Evolutionary conservation across 1,284 basidiomycete species (phyloP).

Genomic region (Ceraceosorus guamensis): DNA sequence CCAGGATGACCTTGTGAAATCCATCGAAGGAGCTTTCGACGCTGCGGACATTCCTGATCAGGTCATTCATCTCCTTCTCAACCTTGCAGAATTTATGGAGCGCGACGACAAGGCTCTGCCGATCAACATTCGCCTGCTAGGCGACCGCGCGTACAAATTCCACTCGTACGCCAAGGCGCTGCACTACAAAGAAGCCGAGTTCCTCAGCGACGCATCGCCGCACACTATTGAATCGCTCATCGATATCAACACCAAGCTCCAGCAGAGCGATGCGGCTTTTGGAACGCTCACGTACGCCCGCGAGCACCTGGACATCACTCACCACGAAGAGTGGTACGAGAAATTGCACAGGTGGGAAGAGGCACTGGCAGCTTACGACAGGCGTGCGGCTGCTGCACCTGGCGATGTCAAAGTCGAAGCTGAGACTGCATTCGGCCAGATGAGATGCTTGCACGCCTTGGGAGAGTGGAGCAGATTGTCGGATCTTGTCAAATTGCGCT

Average conservation of each 20-base stretch:
- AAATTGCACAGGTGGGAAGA: constrained; percentile 94
- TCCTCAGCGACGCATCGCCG: constrained; percentile 75
- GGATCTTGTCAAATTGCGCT: constrained; percentile 77
- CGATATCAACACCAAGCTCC: constrained; percentile 91
- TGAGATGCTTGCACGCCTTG: constrained; percentile 92
- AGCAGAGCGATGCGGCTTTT: constrained; percentile 57
- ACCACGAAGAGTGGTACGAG: constrained; percentile 96
- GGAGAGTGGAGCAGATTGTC: constrained; percentile 96
- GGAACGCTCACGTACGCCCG: constrained; percentile 44
- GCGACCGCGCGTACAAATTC: constrained; percentile 83
- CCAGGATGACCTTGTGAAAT: constrained; percentile 62
- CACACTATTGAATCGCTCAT: constrained; percentile 88
- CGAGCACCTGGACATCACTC: constrained; percentile 61
- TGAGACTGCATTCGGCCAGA: constrained; percentile 73
- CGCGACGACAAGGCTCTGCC: constrained; percentile 95
- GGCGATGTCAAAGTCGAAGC: constrained; percentile 57
- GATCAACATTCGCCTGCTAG: constrained; percentile 85
- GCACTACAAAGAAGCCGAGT: constrained; percentile 98
- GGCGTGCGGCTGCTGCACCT: constrained; percentile 57
- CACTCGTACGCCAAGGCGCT: constrained; percentile 96
- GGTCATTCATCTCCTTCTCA: constrained; percentile 85
- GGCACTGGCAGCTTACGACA: constrained; percentile 78
- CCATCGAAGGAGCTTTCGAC: constrained; percentile 82
- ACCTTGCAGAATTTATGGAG: constrained; percentile 99
- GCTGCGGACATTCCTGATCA: constrained; percentile 74